Conservation (phyloP, 2,329 filamentous ascomycete species). For the Alternaria gansuensis region DNA sequence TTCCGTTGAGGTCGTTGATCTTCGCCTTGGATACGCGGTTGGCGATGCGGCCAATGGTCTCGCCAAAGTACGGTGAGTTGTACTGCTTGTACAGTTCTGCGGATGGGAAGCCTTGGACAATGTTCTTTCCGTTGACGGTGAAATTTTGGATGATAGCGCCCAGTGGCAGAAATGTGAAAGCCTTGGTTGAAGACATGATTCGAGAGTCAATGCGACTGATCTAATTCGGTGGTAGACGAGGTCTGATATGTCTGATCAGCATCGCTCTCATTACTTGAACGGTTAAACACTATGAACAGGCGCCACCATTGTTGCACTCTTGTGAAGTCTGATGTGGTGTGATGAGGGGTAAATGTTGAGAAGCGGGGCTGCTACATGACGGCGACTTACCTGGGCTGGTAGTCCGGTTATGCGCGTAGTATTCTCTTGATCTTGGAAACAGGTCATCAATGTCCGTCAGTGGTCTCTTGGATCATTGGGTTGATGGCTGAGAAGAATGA, state of each 20-base stretch:
- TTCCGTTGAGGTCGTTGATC: slow-evolving; percentile 76
- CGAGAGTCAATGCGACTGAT: slow-evolving; percentile 7
- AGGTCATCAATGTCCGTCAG: slow-evolving; percentile 8
- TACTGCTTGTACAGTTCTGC: slow-evolving; percentile 76
- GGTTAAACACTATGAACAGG: not conserved
- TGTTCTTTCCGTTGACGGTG: slow-evolving; percentile 78
- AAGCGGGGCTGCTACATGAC: slow-evolving; percentile 27
- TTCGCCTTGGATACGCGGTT: slow-evolving; percentile 81
- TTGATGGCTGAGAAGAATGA: not conserved
- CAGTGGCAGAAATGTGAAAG: slow-evolving; percentile 72
- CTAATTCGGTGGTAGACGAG: slow-evolving; percentile 7
- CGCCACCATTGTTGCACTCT: slow-evolving; percentile 6
- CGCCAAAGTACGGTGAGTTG: slow-evolving; percentile 85
- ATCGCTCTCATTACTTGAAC: slow-evolving; percentile 14
- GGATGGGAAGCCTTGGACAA: slow-evolving; percentile 85
- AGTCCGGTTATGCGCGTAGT: slow-evolving; percentile 4
- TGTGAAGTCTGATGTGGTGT: slow-evolving; percentile 15
- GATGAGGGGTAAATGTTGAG: slow-evolving; percentile 25
- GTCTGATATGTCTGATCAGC: slow-evolving; percentile 12
- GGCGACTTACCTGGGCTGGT: slow-evolving; percentile 29
- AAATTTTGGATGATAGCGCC: slow-evolving; percentile 85
- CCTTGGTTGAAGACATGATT: slow-evolving; percentile 45
- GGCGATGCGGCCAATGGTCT: slow-evolving; percentile 84
- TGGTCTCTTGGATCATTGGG: slow-evolving; percentile 6
- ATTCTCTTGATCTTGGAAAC: slow-evolving; percentile 2